phyloP scores from a whole-genome alignment of 2,329 filamentous ascomycete genomes.

The Pseudofabraea citricarpa region DNA sequence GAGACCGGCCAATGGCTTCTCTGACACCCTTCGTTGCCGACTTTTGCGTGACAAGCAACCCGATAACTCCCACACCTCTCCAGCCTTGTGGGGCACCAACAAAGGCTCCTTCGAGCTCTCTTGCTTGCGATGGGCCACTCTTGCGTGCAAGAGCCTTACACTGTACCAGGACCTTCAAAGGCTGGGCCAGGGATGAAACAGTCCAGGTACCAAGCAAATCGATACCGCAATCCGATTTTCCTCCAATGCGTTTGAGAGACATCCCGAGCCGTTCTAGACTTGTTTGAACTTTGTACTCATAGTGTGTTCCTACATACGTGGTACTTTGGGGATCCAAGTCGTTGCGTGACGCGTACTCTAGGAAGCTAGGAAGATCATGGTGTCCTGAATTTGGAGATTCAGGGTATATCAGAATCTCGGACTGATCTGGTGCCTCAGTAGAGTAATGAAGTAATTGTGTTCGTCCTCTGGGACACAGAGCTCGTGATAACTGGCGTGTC shows the following conservation, averaged over 20 bases:
- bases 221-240: slow-evolving; percentile 64
- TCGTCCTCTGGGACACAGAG: too few species aligned
- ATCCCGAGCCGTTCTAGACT: slow-evolving; percentile 59
- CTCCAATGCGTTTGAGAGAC: slow-evolving; percentile 59
- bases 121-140: slow-evolving; percentile 52
- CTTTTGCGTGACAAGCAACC: slow-evolving; percentile 63
- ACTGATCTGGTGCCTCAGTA: too few species aligned
- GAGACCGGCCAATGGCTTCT: slow-evolving; percentile 62
- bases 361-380: slow-evolving; percentile 58
- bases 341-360: slow-evolving; percentile 53
- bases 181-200: slow-evolving; percentile 39
- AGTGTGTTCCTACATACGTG: slow-evolving; percentile 68
- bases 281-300: slow-evolving; percentile 64
- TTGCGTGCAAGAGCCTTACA: slow-evolving; percentile 60
- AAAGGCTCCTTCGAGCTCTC: slow-evolving; percentile 80
- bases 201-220: slow-evolving; percentile 70
- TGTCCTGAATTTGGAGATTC: slow-evolving; percentile 47
- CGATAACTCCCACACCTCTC: slow-evolving; percentile 61
- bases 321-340: slow-evolving; percentile 51
- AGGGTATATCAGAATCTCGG: slow-evolving; percentile 37
- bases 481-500: too few species aligned
- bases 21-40: slow-evolving; percentile 75
- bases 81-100: slow-evolving; percentile 68
- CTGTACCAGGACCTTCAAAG: slow-evolving; percentile 51
- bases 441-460: too few species aligned